These are phyloP conservation scores for Erythrophleum fordii DNA, from an alignment of 306 rosid genomes.

Conservation along the genomic window DNA sequence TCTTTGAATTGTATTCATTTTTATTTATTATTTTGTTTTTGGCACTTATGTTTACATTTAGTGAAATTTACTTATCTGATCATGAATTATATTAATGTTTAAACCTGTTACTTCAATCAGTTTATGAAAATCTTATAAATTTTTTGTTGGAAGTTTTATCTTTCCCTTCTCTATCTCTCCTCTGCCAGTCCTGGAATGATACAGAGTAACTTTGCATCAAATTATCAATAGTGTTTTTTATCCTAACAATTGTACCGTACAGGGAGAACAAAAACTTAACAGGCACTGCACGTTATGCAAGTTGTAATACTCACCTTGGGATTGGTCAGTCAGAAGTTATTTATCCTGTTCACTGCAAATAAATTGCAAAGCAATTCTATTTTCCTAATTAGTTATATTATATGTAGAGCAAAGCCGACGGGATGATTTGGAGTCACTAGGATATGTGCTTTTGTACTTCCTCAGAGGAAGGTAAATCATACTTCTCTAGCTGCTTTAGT, in stretches of 20 bases:
- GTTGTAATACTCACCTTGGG: slow-evolving; percentile 99
- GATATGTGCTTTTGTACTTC: slow-evolving; percentile 91
- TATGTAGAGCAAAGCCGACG: slow-evolving; percentile 92
- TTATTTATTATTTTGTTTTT: slow-evolving; percentile 9
- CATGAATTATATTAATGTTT: slow-evolving; percentile 13
- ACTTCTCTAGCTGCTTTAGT: slow-evolving; percentile 32
- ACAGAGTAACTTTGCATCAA: neutral
- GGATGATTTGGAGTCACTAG: slow-evolving; percentile 99
- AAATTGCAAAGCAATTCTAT: neutral
- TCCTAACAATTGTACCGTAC: slow-evolving; percentile 32
- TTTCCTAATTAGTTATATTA: slow-evolving; percentile 33
- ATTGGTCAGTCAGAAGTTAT: slow-evolving; percentile 69
- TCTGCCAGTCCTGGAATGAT: slow-evolving; percentile 9
- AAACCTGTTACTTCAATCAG: slow-evolving; percentile 5
- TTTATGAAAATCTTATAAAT: neutral
- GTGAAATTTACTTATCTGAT: neutral
- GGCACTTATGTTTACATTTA: slow-evolving; percentile 1
- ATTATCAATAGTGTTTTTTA: neutral
- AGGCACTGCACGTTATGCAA: slow-evolving; percentile 97
- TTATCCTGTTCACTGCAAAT: slow-evolving; percentile 13
- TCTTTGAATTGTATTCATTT: neutral
- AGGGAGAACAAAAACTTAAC: slow-evolving; percentile 97
- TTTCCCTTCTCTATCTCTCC: neutral
- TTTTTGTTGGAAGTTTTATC: neutral
- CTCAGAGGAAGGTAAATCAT: slow-evolving; percentile 80